A percentile compares a stretch with the other conserved stretches of the same genome.
Conservation (phyloP, 768 basidiomycete genomes). For the Calocera cornea region DNA sequence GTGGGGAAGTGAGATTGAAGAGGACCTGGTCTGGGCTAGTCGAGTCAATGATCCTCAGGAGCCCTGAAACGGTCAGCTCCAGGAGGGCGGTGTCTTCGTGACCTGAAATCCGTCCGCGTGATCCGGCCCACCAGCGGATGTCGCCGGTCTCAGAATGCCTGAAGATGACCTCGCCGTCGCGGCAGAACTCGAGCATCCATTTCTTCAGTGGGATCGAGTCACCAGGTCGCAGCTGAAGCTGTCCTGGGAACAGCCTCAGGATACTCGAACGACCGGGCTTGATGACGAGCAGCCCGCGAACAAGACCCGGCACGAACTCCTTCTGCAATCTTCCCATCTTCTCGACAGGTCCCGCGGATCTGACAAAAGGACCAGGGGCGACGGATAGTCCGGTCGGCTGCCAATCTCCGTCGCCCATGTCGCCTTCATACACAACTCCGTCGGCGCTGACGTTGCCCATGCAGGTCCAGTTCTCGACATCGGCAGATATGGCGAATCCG, state of each 20-base stretch:
- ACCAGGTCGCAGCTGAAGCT: slow-evolving; percentile 11
- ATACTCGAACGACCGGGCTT: slow-evolving; percentile 13
- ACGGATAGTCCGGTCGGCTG: slow-evolving; percentile 9
- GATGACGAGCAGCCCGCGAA: slow-evolving; percentile 12
- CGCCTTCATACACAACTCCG: slow-evolving; percentile 12
- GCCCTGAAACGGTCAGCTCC: not conserved
- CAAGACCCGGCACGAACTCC: slow-evolving; percentile 8
- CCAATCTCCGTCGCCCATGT: slow-evolving; percentile 10
- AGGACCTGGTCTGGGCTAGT: not conserved
- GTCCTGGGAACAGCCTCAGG: slow-evolving; percentile 13
- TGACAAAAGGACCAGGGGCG: slow-evolving; percentile 17
- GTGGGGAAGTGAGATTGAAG: slow-evolving; percentile 13
- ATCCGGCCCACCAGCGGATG: not conserved
- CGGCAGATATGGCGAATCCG: slow-evolving; percentile 16
- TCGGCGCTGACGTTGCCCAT: slow-evolving; percentile 14
- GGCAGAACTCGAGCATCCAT: slow-evolving; percentile 9
- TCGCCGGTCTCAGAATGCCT: not conserved
- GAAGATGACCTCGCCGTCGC: not conserved
- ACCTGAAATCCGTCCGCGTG: not conserved
- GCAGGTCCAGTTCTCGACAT: slow-evolving; percentile 17
- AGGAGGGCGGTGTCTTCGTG: not conserved
- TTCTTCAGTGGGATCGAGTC: slow-evolving; percentile 8
- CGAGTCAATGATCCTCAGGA: slow-evolving; percentile 9
- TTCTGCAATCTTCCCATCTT: slow-evolving; percentile 3
- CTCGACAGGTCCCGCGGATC: slow-evolving; percentile 6